Evolutionary conservation across 768 basidiomycete genomes (phyloP), one percentile per base, ranked within the genome.

Genomic region (Serendipita indica): DNA sequence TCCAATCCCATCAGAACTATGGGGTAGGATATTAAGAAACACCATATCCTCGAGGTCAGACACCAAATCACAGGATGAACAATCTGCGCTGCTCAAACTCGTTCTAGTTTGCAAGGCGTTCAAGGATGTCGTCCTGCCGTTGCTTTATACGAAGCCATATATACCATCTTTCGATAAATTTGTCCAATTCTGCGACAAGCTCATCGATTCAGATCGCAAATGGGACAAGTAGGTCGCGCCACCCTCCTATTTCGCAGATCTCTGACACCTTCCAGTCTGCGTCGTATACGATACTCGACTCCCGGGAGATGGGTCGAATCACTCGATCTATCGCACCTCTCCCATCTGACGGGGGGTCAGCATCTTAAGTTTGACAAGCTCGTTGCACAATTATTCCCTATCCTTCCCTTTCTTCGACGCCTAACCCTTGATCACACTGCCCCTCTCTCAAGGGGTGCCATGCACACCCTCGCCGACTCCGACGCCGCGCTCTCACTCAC

Each of bases 1-100:
- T 33, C 49, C 49, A 54, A 16, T 54, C 22, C 49, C 49, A 54
- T 54, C 49, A 13, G 49, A 54, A 25, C 22, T 54, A 54, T 54
- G 49, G 49, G 49, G 25, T 4, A 54, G 49, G 32, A 54, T 54
- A 54, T 30, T 54, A 18, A 27, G 22, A 18, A 18, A 54, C 32
- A 54, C 49, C 4, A 27, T 54, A 7, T 18, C 16, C n/a, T 10
- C 49, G 7, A 28, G 32, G 32, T 12, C 30, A 18, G 49, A 54
- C n/a, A 7, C 49, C 10, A 27, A 18, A 54, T 28, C 49, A 10
- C 32, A 33, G 30, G 16, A 54, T 18, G 49, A 28, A 3, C 49
- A 54, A 30, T 18, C 49, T 7, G 20, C 25, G 7, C 49, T 18
- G 22, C 7, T 20, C 7, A 4, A 28, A 20, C 32, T 54, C 5